These are phyloP conservation scores for Zancudomyces culisetae DNA, from an alignment of 371 early-diverging fungal species.

Conservation along the genomic window DNA sequence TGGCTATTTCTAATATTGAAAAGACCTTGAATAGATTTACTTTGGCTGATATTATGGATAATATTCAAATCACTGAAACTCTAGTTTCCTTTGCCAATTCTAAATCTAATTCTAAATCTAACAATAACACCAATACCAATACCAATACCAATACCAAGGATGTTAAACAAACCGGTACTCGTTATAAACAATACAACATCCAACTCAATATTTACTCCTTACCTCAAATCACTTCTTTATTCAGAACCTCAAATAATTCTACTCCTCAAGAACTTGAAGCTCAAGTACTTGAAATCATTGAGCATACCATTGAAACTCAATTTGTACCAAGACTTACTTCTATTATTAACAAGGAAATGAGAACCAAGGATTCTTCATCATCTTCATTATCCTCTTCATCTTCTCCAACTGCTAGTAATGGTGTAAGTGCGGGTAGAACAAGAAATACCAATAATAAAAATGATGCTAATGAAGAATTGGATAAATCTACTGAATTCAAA, in stretches of 20 bases:
- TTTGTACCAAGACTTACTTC: slow-evolving; percentile 52
- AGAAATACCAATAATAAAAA: neutral
- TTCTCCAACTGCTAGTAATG: slow-evolving; percentile 6
- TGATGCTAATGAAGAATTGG: neutral
- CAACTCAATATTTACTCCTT: slow-evolving; percentile 66
- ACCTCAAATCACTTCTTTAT: slow-evolving; percentile 54
- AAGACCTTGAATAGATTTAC: slow-evolving; percentile 34
- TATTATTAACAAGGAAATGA: slow-evolving; percentile 37
- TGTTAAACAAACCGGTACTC: slow-evolving; percentile 6
- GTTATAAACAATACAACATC: slow-evolving; percentile 52
- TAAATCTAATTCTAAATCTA: too few relatives aligned
- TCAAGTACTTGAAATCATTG: too few relatives aligned
- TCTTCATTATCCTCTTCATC: slow-evolving; percentile 2
- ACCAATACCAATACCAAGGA: too few relatives aligned
- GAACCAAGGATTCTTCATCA: too few relatives aligned
- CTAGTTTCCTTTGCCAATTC: slow-evolving; percentile 7
- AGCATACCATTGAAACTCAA: slow-evolving; percentile 42
- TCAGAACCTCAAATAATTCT: slow-evolving; percentile 42
- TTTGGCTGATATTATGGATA: slow-evolving; percentile 61
- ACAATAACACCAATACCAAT: too few relatives aligned
- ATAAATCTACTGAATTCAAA: neutral
- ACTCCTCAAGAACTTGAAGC: too few relatives aligned
- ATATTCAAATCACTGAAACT: slow-evolving; percentile 49
- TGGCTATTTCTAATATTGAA: too few relatives aligned
- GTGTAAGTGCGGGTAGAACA: neutral